Evolutionary conservation across 495 filamentous ascomycete species (phyloP), one percentile per base, ranked within the genome.

Genomic region (Xylaria flabelliformis): DNA sequence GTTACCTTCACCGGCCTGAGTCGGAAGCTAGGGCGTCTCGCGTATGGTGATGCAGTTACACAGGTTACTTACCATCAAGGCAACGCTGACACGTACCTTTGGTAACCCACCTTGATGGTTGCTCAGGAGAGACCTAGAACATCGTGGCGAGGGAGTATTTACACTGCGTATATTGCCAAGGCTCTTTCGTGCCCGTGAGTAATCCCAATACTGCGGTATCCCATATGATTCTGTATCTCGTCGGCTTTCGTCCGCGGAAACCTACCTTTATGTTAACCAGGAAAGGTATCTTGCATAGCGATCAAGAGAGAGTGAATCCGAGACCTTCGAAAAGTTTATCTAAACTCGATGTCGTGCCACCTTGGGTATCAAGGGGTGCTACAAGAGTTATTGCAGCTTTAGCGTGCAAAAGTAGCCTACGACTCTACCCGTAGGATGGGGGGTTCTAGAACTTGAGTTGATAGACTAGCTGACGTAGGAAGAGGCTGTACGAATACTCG

Each of bases 321-420:
- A 75, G 67, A 67, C 64, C 53, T 59, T 69, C 41, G 46, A 62
- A 67, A 39, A 55, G 36, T 46, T 53, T 13, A 64, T 68, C 21
- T 61, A 46, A 65, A 50, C 17, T 56, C 24, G 55, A 76, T 62
- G 75, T 32, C 42, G 77, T 79, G 74, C 58, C 58, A 79, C 77
- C 62, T 78, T 79, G 74, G 76, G 77, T 79, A 76, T 68, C 71
- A 66, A 74, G 51, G 75, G 63, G 72, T 72, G 62, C 39, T 42
- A 72, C 70, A 41, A 41, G 63, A 59, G 7, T 29, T 24, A n/a
- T 26, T 21, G 17, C 44, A 15, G 39, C 26, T 71, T 34, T 50
- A 65, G 62, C 26, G 39, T 36, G 24, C 12, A 3, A 48, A 58
- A 53, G 1, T 1, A 6, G 50, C 55, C 15, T 51, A 65, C 34